Conservation (phyloP, 2,329 filamentous ascomycete genomes). For the Talaromyces sp. region DNA sequence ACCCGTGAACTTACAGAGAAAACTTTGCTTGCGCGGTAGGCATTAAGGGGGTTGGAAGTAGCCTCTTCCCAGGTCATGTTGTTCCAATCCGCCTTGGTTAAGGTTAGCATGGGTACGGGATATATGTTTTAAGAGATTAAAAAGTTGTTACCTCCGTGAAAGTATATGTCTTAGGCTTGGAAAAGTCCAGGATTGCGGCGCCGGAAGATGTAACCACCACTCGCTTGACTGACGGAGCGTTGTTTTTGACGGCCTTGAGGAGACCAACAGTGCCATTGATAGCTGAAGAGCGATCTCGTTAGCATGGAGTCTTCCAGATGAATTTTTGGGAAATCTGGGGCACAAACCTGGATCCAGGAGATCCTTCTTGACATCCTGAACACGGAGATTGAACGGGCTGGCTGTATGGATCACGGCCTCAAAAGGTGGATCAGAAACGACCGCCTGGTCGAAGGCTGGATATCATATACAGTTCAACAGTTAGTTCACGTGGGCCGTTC, state of each 20-base stretch:
- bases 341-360: constrained; percentile 19
- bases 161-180: constrained; percentile 9
- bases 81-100: constrained; percentile 30
- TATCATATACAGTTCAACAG: constrained; percentile 23
- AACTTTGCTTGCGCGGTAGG: constrained; percentile 51
- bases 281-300: constrained; percentile 34
- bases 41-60: constrained; percentile 25
- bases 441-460: constrained; percentile 61
- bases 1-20: constrained; percentile 24
- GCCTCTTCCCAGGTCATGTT: constrained; percentile 30
- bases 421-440: constrained; percentile 56
- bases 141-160: constrained; percentile 31
- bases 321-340: neutral
- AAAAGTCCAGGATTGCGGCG: constrained; percentile 45
- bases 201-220: constrained; percentile 65
- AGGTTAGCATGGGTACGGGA: neutral
- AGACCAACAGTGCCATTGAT: constrained; percentile 57
- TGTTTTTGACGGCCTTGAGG: constrained; percentile 53
- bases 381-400: constrained; percentile 64
- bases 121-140: constrained; percentile 31
- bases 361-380: constrained; percentile 32
- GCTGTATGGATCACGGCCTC: constrained; percentile 67
- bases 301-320: neutral
- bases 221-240: constrained; percentile 59
- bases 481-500: neutral